Evolutionary conservation across 2,329 filamentous ascomycete species (phyloP).

Genomic region (Parafenestella ontariensis): DNA sequence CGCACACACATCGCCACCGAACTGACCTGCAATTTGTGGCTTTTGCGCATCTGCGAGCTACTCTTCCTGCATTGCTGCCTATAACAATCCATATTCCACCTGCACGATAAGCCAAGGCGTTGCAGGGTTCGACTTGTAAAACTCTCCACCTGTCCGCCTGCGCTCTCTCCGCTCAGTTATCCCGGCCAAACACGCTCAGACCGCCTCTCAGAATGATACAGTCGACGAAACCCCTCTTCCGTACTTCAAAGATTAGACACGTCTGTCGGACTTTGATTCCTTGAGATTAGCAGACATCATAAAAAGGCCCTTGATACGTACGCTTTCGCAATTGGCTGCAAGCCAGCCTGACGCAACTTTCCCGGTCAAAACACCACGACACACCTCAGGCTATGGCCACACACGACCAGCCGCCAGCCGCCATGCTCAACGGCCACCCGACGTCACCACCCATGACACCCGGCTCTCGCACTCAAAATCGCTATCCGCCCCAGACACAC

Average conservation of each 20-base stretch:
- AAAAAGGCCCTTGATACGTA: conserved; percentile 36
- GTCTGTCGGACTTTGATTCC: conserved; percentile 43
- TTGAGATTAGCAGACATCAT: conserved; percentile 30
- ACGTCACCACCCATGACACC: conserved; percentile 49
- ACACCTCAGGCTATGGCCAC: conserved; percentile 40
- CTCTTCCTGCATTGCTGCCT: conserved; percentile 51
- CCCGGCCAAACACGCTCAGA: conserved; percentile 37
- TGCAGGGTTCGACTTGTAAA: conserved; percentile 50
- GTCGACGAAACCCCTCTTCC: conserved; percentile 46
- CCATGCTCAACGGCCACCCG: conserved; percentile 40
- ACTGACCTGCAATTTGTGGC: conserved; percentile 45
- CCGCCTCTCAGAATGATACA: conserved; percentile 50
- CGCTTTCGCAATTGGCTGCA: conserved; percentile 38
- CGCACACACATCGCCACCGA: conserved; percentile 35
- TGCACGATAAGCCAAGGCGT: conserved; percentile 49
- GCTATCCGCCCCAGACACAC: conserved; percentile 37
- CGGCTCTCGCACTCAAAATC: conserved; percentile 34
- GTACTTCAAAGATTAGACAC: conserved; percentile 40
- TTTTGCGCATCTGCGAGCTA: conserved; percentile 42
- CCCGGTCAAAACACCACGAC: conserved; percentile 35
- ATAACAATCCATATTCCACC: conserved; percentile 39
- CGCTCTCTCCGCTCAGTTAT: conserved; percentile 40
- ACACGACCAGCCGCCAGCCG: conserved; percentile 37
- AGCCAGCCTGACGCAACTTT: conserved; percentile 39
- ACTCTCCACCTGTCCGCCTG: conserved; percentile 43